Evolutionary conservation across 768 basidiomycete species (phyloP).

Genomic region (Pholiota conissans): DNA sequence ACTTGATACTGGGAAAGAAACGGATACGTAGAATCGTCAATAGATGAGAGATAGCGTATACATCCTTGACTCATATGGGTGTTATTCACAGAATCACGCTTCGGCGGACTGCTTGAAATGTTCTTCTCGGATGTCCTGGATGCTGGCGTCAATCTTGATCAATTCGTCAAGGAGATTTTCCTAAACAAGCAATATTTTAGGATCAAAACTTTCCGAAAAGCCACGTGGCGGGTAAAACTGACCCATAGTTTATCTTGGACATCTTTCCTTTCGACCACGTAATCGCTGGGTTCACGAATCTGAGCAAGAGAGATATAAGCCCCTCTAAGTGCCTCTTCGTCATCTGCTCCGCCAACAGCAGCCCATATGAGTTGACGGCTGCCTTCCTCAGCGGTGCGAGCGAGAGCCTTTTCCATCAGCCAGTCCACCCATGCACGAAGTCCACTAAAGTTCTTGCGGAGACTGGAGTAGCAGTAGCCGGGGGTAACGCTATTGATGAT

Average conservation of each 20-base stretch:
- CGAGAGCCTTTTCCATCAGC: conserved; percentile 30
- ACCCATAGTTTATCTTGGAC: conserved; percentile 21
- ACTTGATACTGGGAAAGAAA: too few species aligned
- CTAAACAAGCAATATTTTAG: background rate
- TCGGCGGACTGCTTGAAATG: too few species aligned
- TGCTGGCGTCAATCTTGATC: conserved; percentile 1
- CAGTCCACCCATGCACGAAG: conserved; percentile 10
- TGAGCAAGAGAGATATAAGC: conserved; percentile 11
- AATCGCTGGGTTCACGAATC: conserved; percentile 17
- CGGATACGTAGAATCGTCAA: too few species aligned
- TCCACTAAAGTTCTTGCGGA: conserved; percentile 22
- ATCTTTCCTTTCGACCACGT: conserved; percentile 14
- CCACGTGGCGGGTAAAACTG: too few species aligned
- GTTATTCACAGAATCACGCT: too few species aligned
- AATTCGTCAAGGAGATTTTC: conserved; percentile 11
- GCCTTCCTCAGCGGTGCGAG: conserved; percentile 35
- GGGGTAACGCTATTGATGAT: conserved; percentile 37
- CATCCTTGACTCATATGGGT: too few species aligned
- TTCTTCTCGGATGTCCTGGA: conserved; percentile 6
- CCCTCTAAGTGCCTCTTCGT: conserved; percentile 23
- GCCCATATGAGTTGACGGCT: conserved; percentile 33
- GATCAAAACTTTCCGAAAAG: background rate
- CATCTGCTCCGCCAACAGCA: conserved; percentile 24
- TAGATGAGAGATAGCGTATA: too few species aligned
- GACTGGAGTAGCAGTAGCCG: conserved; percentile 38